phyloP scores from a whole-genome alignment of 495 filamentous ascomycete genomes.

The Aspergillus biplanus region DNA sequence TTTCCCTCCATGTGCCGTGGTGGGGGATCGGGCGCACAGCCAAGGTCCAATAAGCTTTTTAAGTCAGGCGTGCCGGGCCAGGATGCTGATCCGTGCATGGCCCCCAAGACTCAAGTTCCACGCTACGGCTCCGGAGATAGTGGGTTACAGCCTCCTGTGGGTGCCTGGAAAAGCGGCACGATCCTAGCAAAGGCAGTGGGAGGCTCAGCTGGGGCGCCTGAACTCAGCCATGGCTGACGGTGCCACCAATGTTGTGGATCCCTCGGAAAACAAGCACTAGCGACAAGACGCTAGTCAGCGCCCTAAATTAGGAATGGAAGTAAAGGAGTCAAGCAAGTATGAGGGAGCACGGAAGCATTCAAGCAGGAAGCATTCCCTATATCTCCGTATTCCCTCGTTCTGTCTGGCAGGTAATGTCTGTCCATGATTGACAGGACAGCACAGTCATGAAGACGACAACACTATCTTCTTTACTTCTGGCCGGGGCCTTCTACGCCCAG shows the following conservation, averaged over 20 bases:
- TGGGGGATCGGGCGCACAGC: background rate
- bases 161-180: no score
- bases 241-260: background rate
- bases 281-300: background rate
- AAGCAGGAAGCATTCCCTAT: background rate
- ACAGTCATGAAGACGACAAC: background rate
- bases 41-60: background rate
- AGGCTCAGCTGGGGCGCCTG: background rate
- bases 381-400: constrained; percentile 1
- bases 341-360: background rate
- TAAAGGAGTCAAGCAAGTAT: background rate
- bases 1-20: background rate
- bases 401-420: background rate
- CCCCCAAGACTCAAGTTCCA: constrained; percentile 1
- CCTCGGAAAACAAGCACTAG: background rate
- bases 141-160: background rate
- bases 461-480: background rate
- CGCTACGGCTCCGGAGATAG: background rate
- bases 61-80: background rate
- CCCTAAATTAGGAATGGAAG: background rate
- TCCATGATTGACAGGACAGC: constrained; percentile 1
- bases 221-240: background rate
- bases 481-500: background rate
- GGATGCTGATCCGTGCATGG: background rate
- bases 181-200: no score